Percentiles rank a stretch among this genome's conserved stretches.
phyloP scores from a whole-genome alignment of 495 filamentous ascomycete species.

The Aspergillus wentii region DNA sequence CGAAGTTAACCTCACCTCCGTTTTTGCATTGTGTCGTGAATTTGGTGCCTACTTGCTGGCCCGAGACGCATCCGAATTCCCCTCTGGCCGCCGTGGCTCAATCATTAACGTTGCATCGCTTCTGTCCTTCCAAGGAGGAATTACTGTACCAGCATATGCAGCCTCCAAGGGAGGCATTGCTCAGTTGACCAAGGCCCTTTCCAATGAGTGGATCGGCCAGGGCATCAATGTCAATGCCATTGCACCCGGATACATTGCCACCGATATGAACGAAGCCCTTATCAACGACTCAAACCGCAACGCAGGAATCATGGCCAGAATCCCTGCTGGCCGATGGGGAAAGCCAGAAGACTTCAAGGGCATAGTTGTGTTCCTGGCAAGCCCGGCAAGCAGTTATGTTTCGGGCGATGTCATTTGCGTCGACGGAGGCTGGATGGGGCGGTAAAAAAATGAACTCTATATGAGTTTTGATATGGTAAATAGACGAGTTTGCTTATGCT shows the following conservation, averaged over 20 bases:
- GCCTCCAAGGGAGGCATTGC: constrained; percentile 83
- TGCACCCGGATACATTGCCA: constrained; percentile 79
- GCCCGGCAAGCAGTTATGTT: constrained; percentile 72
- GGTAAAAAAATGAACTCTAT: too few relatives aligned
- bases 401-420: constrained; percentile 76
- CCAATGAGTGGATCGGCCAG: constrained; percentile 78
- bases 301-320: constrained; percentile 71
- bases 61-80: constrained; percentile 44
- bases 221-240: constrained; percentile 81
- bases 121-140: constrained; percentile 84
- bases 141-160: constrained; percentile 88
- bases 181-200: constrained; percentile 81
- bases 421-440: constrained; percentile 93
- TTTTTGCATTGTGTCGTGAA: constrained; percentile 80
- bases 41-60: constrained; percentile 78
- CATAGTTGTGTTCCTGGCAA: constrained; percentile 70
- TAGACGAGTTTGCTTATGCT: too few relatives aligned
- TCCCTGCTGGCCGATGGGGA: constrained; percentile 86
- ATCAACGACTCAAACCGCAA: constrained; percentile 65
- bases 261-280: constrained; percentile 87
- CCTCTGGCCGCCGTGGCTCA: constrained; percentile 57
- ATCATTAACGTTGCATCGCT: constrained; percentile 87
- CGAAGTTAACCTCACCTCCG: constrained; percentile 76
- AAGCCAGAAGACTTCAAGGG: constrained; percentile 88
- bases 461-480: too few relatives aligned